Evolutionary conservation across 176 grass and related monocot species (phyloP).

Genomic region (Bonia amplexicaulis): DNA sequence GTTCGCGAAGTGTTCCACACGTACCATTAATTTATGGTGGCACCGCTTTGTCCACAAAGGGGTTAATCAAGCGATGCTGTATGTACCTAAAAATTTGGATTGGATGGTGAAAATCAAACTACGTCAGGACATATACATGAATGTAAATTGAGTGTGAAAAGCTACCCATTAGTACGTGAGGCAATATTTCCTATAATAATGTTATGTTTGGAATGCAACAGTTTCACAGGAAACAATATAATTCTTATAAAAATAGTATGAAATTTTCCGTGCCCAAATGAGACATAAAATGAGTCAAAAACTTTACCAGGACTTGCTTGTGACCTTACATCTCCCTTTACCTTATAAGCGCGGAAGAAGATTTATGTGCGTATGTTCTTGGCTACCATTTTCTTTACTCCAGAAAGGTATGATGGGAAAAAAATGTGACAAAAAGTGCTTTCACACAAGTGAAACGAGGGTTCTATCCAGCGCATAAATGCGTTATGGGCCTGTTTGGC

Average conservation of each 20-base stretch:
- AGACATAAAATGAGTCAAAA: not conserved
- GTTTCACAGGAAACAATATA: not conserved
- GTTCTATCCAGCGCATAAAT: no score
- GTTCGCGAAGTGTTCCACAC: not conserved
- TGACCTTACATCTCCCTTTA: no score
- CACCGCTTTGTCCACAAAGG: not conserved
- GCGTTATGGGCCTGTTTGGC: no score
- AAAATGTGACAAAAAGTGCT: no score
- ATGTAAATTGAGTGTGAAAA: not conserved
- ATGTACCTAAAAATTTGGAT: not conserved
- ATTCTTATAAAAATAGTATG: not conserved
- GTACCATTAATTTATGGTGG: not conserved
- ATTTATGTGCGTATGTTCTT: no score
- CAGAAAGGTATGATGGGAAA: no score
- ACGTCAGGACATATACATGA: not conserved
- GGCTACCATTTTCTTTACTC: no score
- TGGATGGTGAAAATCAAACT: not conserved
- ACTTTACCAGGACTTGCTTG: not conserved
- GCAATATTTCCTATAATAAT: not conserved
- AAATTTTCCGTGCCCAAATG: no score
- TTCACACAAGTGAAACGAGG: no score
- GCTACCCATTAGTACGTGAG: not conserved
- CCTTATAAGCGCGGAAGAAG: no score
- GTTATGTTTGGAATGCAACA: not conserved
- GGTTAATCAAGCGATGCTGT: not conserved